Evolutionary conservation across 768 basidiomycete species (phyloP).

Genomic region (Chalciporus piperatus): DNA sequence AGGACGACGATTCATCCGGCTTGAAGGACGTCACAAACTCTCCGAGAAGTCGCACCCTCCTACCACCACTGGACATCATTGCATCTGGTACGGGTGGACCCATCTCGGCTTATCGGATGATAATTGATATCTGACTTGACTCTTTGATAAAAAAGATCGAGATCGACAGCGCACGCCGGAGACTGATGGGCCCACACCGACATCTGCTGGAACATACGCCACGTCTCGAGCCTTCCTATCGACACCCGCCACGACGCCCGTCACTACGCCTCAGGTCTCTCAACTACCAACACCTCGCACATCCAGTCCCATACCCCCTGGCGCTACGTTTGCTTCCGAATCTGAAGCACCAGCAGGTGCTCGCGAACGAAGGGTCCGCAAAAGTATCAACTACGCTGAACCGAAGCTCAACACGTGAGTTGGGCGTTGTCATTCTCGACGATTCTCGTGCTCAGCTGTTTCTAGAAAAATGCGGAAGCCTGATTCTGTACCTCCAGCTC

Average conservation of each 20-base stretch:
- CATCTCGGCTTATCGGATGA: background rate
- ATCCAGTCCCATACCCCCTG: conserved; percentile 43
- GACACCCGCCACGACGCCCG: conserved; percentile 44
- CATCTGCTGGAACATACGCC: conserved; percentile 36
- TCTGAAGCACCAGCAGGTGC: conserved; percentile 30
- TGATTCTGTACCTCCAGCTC: conserved; percentile 45
- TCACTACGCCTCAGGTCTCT: conserved; percentile 31
- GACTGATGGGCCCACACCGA: conserved; percentile 30
- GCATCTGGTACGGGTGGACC: conserved; percentile 31
- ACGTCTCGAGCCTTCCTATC: conserved; percentile 41
- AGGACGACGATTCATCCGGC: conserved; percentile 35
- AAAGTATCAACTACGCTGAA: conserved; percentile 84
- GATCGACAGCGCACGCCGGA: conserved; percentile 38
- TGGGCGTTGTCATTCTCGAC: background rate
- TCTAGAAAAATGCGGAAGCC: conserved; percentile 88
- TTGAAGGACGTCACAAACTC: conserved; percentile 68
- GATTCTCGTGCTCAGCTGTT: background rate
- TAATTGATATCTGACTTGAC: conserved; percentile 12
- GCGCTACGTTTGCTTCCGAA: conserved; percentile 34
- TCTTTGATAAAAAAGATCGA: conserved; percentile 27
- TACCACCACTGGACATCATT: conserved; percentile 37
- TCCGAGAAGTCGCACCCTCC: conserved; percentile 36
- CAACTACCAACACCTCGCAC: conserved; percentile 50
- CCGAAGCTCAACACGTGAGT: conserved; percentile 86
- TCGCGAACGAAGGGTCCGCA: conserved; percentile 59